Evolutionary conservation across 1,139 yeast species (phyloP).

Genomic region (Wickerhamiella infanticola): DNA sequence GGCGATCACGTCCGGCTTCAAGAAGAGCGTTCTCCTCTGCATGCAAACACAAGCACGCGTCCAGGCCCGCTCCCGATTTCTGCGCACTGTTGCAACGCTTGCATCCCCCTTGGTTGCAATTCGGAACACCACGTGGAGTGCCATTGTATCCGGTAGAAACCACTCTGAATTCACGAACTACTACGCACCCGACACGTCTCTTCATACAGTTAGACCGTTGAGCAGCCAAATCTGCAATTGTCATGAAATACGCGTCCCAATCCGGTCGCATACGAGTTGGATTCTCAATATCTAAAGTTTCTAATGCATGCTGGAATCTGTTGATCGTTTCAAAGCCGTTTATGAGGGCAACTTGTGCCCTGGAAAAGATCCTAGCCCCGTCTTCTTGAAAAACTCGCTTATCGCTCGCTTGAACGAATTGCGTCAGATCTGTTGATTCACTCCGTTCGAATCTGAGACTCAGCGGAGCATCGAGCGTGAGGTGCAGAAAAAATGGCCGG

Average conservation of each 20-base stretch:
- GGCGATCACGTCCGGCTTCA: conserved; percentile 85
- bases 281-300: conserved; percentile 40
- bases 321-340: conserved; percentile 39
- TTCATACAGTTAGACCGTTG: conserved; percentile 92
- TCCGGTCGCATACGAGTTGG: conserved; percentile 63
- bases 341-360: conserved; percentile 31
- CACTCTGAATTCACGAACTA: conserved; percentile 72
- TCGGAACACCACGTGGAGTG: conserved; percentile 73
- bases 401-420: conserved; percentile 3
- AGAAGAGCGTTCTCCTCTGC: conserved; percentile 94
- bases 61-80: conserved; percentile 51
- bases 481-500: conserved; percentile 75
- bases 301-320: conserved; percentile 36
- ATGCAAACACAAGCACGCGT: conserved; percentile 83
- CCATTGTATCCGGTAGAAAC: conserved; percentile 97
- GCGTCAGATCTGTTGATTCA: conserved; percentile 8
- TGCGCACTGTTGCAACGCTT: conserved; percentile 57
- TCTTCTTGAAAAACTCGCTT: background rate
- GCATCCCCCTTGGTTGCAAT: conserved; percentile 95
- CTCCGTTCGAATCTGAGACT: conserved; percentile 37
- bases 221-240: conserved; percentile 84
- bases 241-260: conserved; percentile 95
- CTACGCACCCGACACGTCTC: conserved; percentile 88
- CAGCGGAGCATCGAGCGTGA: conserved; percentile 67
- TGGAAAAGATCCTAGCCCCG: background rate